Conservation (phyloP, 2,329 filamentous ascomycete species). For the Fusarium solani-melongenae region DNA sequence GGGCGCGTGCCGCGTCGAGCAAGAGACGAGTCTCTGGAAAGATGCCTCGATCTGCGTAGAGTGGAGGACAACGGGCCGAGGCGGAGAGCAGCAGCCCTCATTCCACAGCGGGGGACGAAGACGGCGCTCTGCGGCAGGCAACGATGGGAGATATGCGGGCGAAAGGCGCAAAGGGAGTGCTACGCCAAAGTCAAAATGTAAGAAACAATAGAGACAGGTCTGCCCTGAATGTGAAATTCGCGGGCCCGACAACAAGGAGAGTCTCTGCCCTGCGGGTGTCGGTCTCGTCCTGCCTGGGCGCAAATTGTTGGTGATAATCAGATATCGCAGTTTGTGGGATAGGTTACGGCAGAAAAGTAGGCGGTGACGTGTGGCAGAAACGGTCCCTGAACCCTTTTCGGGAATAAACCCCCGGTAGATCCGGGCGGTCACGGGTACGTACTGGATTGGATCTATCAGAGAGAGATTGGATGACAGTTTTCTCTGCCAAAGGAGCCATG, state of each 20-base stretch:
- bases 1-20: slow-evolving; percentile 19
- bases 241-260: slow-evolving; percentile 6
- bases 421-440: slow-evolving; percentile 19
- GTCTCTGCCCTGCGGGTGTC: neutral
- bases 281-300: neutral
- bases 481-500: neutral
- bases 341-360: slow-evolving; percentile 38
- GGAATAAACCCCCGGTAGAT: slow-evolving; percentile 4
- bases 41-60: slow-evolving; percentile 34
- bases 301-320: slow-evolving; percentile 25
- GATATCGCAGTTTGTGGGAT: slow-evolving; percentile 33
- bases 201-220: neutral
- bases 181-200: neutral
- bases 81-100: slow-evolving; percentile 42
- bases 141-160: neutral
- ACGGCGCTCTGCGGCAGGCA: slow-evolving; percentile 23
- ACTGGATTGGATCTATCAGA: neutral
- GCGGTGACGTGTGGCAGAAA: slow-evolving; percentile 47
- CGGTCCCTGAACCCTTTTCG: slow-evolving; percentile 8
- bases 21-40: slow-evolving; percentile 25
- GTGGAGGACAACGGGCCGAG: slow-evolving; percentile 36
- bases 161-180: neutral
- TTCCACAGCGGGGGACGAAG: slow-evolving; percentile 30
- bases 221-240: neutral
- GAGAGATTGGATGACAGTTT: neutral